phyloP scores from a whole-genome alignment of 2,329 filamentous ascomycete genomes.

The Botrytis fragariae region DNA sequence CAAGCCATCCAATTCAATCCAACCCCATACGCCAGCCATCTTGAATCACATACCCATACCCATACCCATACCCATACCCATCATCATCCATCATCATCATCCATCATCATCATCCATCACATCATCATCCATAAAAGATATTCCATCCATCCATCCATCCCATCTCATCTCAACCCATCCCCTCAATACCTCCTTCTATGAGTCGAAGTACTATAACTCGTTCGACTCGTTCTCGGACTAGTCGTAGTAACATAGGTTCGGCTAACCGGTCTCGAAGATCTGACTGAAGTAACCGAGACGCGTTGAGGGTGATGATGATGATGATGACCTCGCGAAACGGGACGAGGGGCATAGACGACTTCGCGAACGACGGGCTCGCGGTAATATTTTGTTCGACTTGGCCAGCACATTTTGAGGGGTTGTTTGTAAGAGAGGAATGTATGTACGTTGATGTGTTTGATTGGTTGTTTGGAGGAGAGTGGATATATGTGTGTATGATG shows the following conservation, averaged over 20 bases:
- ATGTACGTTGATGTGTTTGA: not conserved
- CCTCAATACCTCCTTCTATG: not conserved
- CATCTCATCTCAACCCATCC: not conserved
- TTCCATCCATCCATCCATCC: not conserved
- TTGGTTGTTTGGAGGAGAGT: not conserved
- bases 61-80: not conserved
- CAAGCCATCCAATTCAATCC: not conserved
- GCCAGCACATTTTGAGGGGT: slow-evolving; percentile 10
- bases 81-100: not conserved
- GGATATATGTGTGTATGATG: not conserved
- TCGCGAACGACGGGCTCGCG: slow-evolving; percentile 9
- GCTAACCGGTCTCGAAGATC: not conserved
- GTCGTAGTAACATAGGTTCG: not conserved
- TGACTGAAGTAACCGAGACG: not conserved
- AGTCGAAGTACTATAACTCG: not conserved
- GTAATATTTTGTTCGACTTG: slow-evolving; percentile 3
- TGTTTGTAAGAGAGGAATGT: not conserved
- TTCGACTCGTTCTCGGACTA: slow-evolving; percentile 6
- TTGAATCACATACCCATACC: not conserved
- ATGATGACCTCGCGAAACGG: not conserved
- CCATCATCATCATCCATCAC: not conserved
- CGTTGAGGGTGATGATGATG: slow-evolving; percentile 8
- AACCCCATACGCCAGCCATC: not conserved
- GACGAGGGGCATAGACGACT: slow-evolving; percentile 7
- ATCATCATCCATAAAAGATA: not conserved